Evolutionary conservation across 108 stramenopile genomes (phyloP).

Genomic region (Cyclotella atomus): DNA sequence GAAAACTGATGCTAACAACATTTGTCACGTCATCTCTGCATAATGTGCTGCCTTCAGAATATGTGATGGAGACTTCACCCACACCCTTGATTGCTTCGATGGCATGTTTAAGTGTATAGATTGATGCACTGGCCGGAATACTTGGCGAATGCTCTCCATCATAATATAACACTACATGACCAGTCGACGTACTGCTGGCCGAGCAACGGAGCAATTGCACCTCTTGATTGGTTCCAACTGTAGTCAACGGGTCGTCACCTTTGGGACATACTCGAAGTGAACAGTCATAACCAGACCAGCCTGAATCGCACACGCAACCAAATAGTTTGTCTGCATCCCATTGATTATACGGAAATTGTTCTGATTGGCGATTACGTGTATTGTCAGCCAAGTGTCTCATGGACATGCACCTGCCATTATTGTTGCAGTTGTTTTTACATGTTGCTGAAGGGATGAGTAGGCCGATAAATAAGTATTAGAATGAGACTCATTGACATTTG

Average conservation of each 20-base stretch:
- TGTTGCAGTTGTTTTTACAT: constrained; percentile 40
- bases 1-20: constrained; percentile 62
- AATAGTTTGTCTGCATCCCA: constrained; percentile 84
- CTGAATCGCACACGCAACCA: constrained; percentile 79
- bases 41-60: constrained; percentile 39
- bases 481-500: constrained; percentile 45
- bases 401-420: constrained; percentile 30
- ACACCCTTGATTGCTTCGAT: constrained; percentile 55
- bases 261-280: constrained; percentile 65
- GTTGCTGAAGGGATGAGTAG: constrained; percentile 12
- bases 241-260: constrained; percentile 80
- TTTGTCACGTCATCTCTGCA: constrained; percentile 43
- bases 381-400: constrained; percentile 33
- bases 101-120: constrained; percentile 51
- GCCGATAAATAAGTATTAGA: constrained; percentile 1
- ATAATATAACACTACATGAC: constrained; percentile 42
- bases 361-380: constrained; percentile 35
- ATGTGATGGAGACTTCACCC: constrained; percentile 43
- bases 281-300: constrained; percentile 64
- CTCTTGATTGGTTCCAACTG: constrained; percentile 41
- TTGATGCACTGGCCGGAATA: constrained; percentile 24
- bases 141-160: constrained; percentile 33
- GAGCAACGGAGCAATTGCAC: constrained; percentile 63
- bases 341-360: constrained; percentile 32
- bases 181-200: constrained; percentile 53